Base-by-base conservation (phyloP, 202 grass and related monocot genomes). In the Schoenoplectus tabernaemontani region DNA sequence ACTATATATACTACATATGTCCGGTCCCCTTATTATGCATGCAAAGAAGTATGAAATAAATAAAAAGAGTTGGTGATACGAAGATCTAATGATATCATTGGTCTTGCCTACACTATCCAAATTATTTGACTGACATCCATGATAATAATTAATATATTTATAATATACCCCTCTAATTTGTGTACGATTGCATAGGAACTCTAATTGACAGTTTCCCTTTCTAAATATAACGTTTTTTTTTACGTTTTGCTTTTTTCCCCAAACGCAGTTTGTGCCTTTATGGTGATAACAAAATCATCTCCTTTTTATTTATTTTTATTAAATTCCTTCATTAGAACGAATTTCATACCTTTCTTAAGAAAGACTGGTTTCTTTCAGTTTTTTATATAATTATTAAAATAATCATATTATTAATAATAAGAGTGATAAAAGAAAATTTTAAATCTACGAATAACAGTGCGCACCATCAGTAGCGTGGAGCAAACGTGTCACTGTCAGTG, bases 81-180 rank as follows among this genome's bases (percentile, higher is more conserved):
- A 30, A 65, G 69, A 84, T 84, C 72, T 84, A 62, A 38, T 61
- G 44, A 64, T 19, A 24, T 84, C 20, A 59, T 64, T 20, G 42
- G 71, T 78, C 71, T 63, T 78, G 71, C 82, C 58, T 65, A 82
- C 57, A 82, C 47, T 67, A 70, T 68, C 79, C 79, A 56, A 41
- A 70, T 57, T 65, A 20, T 36, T 54, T 82, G 79, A 81, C 78
- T 66, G 44, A 57, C 43, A 2, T 50, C 12, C 36, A 34, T 70
- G 10, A 17, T 68, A 2, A 82, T 58, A 54, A 66, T 41, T 3
- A 61, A 10, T 37, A 2, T 38, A 67, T 36, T 59, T 39, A 37
- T 23, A 62, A 80, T 80, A 33, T 47, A 63, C 23, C 77, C 77
- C 60, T 64, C 11, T 17, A 80, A 51, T 79, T 48, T 50, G 5